Base-by-base conservation (phyloP, 2,329 filamentous ascomycete species). In the Arthrobotrys megalospora region DNA sequence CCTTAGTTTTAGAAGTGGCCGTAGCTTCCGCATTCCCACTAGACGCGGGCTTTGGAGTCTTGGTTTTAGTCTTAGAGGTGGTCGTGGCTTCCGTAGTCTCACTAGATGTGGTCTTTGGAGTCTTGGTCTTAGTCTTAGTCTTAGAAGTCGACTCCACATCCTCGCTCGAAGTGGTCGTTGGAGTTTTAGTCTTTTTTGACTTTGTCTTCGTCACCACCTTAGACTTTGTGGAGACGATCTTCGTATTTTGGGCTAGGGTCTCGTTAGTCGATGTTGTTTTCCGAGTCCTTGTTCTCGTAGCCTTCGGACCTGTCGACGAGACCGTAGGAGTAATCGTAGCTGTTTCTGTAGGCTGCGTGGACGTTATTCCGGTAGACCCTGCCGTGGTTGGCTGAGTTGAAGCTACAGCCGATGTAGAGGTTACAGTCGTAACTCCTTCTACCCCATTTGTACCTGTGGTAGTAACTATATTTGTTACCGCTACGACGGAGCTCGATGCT, bases 41-140 rank as follows among this genome's bases (percentile, higher is more conserved):
- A 1, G 53, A 21, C 3, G 53, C n/a, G 2, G 36, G 12, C n/a
- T 41, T 43, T 7, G 32, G 6, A 1, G 53, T 41, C 19, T 60
- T 60, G 4, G 53, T 60, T 14, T 55, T 55, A 14, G 53, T 41
- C 53, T 60, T 60, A n/a, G 48, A 32, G 10, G 32, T 52, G 32
- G 48, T n/a, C 1, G 21, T n/a, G 4, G 48, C 2, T 3, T 52
- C 21, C 4, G 14, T 3, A 1, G 2, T 11, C 1, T 52, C 48
- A 3, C 21, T 32, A 3, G 24, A n/a, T 4, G 48, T 52, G 3
- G 48, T 32, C 24, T 32, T 52, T 14, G 48, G 48, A 52, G 48
- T 52, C n/a, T 52, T 60, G 4, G 53, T 60, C 32, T 55, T 55
- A 14, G 53, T 41, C 53, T 60, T 60, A n/a, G 48, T 52, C 24